Evolutionary conservation across 176 grass and related monocot genomes (phyloP).

Genomic region (Urochloa ruziziensis): DNA sequence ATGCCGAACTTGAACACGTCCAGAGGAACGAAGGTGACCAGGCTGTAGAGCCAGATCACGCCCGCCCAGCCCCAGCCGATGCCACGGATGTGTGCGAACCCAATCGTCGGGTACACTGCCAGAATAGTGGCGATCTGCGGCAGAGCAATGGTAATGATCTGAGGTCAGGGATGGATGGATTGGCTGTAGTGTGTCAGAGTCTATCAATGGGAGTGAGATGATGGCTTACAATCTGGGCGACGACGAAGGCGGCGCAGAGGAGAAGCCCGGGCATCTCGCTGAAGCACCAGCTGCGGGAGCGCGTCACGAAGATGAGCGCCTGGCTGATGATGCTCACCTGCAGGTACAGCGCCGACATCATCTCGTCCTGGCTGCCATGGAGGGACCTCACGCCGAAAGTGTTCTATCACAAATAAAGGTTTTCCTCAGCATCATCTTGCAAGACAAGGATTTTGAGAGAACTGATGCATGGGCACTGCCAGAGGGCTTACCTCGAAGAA

Average conservation of each 20-base stretch:
- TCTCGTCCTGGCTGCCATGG: conserved; percentile 42
- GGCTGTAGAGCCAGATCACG: conserved; percentile 93
- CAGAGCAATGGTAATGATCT: background rate
- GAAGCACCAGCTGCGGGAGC: conserved; percentile 67
- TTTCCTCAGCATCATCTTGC: too few species aligned
- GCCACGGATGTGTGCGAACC: conserved; percentile 64
- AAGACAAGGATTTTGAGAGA: too few species aligned
- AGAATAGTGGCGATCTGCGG: conserved; percentile 64
- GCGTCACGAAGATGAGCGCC: conserved; percentile 97
- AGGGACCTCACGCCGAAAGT: conserved; percentile 65
- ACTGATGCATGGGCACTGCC: too few species aligned
- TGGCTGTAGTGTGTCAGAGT: background rate
- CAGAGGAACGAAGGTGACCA: conserved; percentile 72
- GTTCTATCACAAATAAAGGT: conserved; percentile 21
- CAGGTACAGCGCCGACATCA: conserved; percentile 94
- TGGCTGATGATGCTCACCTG: conserved; percentile 98
- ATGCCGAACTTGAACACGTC: conserved; percentile 86
- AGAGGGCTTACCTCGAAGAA: conserved; percentile 40
- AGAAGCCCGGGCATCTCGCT: conserved; percentile 63
- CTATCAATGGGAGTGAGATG: background rate
- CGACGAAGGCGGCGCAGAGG: conserved; percentile 63
- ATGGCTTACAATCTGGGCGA: conserved; percentile 78
- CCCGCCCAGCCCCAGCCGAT: conserved; percentile 94
- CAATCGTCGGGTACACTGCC: conserved; percentile 60
- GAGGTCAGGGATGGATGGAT: too few species aligned